Conservation (phyloP, 345 rosid species). For the Kernera saxatilis region DNA sequence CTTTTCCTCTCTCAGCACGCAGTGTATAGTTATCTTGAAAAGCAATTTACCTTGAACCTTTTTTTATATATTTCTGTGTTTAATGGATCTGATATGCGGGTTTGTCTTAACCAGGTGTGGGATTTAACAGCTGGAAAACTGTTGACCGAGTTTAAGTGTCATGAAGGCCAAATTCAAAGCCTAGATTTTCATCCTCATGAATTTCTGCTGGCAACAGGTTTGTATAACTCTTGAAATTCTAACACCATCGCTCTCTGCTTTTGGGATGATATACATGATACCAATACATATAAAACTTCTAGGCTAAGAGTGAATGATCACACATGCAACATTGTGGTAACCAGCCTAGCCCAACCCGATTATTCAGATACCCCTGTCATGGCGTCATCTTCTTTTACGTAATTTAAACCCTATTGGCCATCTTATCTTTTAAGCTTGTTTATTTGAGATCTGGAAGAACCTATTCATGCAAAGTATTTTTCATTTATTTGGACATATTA, state of each 20-base stretch:
- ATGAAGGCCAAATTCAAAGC: conserved; percentile 94
- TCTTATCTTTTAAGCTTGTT: not conserved
- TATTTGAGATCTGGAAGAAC: not conserved
- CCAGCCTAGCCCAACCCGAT: not conserved
- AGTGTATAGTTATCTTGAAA: not conserved
- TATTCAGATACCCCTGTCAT: not conserved
- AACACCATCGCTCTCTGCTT: not conserved
- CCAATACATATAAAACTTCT: not conserved
- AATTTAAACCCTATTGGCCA: not conserved
- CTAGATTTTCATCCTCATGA: conserved; percentile 98
- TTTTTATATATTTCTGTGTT: not conserved
- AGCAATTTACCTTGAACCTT: not conserved
- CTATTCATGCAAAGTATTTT: not conserved
- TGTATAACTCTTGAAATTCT: conserved; percentile 15
- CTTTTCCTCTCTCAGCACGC: not conserved
- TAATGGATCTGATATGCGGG: conserved; percentile 11
- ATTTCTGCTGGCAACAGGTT: conserved; percentile 94
- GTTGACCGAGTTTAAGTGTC: conserved; percentile 83
- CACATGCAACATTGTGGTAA: conserved; percentile 1
- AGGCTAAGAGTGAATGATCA: not conserved
- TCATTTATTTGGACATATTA: not conserved
- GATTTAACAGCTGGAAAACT: conserved; percentile 98
- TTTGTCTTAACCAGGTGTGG: conserved; percentile 63
- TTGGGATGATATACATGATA: not conserved
- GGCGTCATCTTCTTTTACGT: not conserved